A percentile compares a stretch with the other conserved stretches of the same genome.
Evolutionary conservation across 2,329 filamentous ascomycete genomes (phyloP).

Genomic region (Colletotrichum euphorbiae): DNA sequence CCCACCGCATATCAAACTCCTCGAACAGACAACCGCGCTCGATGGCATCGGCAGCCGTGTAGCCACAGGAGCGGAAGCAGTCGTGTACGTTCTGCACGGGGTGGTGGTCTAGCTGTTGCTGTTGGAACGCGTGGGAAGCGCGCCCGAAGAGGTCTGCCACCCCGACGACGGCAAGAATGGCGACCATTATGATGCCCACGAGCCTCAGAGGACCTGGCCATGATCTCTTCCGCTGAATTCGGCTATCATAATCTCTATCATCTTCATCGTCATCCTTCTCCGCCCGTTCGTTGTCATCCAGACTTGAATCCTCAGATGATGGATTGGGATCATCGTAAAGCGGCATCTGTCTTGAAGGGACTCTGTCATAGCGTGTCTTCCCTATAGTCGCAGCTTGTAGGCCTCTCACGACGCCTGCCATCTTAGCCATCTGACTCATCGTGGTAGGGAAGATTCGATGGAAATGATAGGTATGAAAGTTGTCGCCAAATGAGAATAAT

Average conservation of each 20-base stretch:
- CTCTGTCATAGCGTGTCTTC: neutral
- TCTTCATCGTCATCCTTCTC: neutral
- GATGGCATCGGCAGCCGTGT: conserved; percentile 13
- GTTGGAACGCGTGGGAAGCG: neutral
- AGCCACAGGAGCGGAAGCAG: conserved; percentile 18
- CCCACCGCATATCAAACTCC: conserved; percentile 17
- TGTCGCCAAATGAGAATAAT: neutral
- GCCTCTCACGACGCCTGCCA: neutral
- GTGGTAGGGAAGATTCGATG: neutral
- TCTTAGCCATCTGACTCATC: neutral
- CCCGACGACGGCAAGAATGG: neutral
- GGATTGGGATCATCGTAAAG: neutral
- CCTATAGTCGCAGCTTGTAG: neutral
- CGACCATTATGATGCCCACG: neutral
- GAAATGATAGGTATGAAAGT: neutral
- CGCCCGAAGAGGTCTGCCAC: conserved; percentile 6
- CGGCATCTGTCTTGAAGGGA: neutral
- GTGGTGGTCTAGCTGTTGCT: neutral
- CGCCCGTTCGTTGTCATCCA: neutral
- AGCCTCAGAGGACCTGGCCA: neutral
- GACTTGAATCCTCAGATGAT: neutral
- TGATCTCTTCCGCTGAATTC: neutral
- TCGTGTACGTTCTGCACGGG: conserved; percentile 9
- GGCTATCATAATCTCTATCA: neutral
- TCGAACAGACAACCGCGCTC: conserved; percentile 10